Conservation (phyloP, 352 stramenopile species). For the Elongisporangium prolatum region DNA sequence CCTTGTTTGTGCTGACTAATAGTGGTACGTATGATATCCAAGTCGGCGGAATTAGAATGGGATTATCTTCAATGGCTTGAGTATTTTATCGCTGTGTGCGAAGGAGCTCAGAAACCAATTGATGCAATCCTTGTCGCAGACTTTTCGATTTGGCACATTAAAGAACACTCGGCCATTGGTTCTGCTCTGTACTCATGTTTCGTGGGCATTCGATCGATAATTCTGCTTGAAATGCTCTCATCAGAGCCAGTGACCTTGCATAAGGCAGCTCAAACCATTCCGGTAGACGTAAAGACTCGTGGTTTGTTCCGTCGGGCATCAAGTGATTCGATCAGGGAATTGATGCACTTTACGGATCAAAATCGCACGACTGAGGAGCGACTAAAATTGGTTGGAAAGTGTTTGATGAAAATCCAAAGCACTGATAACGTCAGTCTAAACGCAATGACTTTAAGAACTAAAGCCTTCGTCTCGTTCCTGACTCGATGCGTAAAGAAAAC, state of each 20-base stretch:
- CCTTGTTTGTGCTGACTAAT: conserved; percentile 8
- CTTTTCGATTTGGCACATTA: conserved; percentile 25
- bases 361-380: conserved; percentile 14
- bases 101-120: conserved; percentile 14
- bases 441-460: conserved; percentile 1
- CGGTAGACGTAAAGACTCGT: background rate
- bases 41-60: conserved; percentile 45
- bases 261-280: background rate
- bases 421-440: background rate
- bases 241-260: too few species aligned
- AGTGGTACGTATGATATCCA: conserved; percentile 1
- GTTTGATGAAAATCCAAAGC: conserved; percentile 28
- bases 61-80: conserved; percentile 60
- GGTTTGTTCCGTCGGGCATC: background rate
- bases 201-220: too few species aligned
- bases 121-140: conserved; percentile 35
- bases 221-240: too few species aligned
- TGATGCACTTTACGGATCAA: conserved; percentile 2
- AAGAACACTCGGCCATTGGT: conserved; percentile 7
- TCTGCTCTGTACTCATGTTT: too few species aligned
- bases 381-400: conserved; percentile 18
- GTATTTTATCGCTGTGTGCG: conserved; percentile 48
- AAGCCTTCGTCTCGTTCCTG: conserved; percentile 28
- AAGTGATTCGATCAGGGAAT: too few species aligned
- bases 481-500: conserved; percentile 36